These are phyloP conservation scores for Colletotrichum truncatum DNA, from an alignment of 2,329 filamentous ascomycete genomes.

Conservation along the genomic window DNA sequence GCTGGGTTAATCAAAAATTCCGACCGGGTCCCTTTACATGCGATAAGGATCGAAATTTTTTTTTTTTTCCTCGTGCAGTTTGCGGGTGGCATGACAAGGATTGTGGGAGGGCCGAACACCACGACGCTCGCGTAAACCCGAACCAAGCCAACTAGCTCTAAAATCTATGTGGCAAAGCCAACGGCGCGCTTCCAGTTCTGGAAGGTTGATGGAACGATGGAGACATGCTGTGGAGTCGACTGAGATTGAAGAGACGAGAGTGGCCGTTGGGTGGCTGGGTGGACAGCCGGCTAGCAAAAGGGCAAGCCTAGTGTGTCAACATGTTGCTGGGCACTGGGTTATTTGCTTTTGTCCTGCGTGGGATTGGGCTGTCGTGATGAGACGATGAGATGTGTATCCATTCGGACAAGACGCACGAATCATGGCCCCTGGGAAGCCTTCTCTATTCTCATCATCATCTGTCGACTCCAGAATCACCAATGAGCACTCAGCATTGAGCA, in stretches of 20 bases:
- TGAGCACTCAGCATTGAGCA: neutral
- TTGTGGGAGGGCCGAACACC: constrained; percentile 2
- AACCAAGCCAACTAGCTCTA: constrained; percentile 21
- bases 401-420: constrained; percentile 18
- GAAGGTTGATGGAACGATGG: constrained; percentile 37
- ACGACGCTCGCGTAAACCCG: constrained; percentile 8
- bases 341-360: constrained; percentile 2
- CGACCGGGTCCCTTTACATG: neutral
- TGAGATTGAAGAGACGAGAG: constrained; percentile 23
- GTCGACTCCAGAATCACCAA: neutral
- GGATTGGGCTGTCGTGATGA: neutral
- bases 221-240: constrained; percentile 11
- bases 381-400: neutral
- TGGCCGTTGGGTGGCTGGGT: neutral
- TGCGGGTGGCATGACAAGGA: constrained; percentile 17
- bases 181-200: constrained; percentile 36
- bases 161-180: constrained; percentile 29
- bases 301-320: neutral
- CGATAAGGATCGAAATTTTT: constrained; percentile 21
- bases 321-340: neutral
- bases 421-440: neutral
- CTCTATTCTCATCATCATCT: too few species aligned
- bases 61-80: too few species aligned
- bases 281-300: constrained; percentile 10
- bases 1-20: neutral